Conservation (phyloP, 2,329 filamentous ascomycete species). For the Acrocalymma vagum region DNA sequence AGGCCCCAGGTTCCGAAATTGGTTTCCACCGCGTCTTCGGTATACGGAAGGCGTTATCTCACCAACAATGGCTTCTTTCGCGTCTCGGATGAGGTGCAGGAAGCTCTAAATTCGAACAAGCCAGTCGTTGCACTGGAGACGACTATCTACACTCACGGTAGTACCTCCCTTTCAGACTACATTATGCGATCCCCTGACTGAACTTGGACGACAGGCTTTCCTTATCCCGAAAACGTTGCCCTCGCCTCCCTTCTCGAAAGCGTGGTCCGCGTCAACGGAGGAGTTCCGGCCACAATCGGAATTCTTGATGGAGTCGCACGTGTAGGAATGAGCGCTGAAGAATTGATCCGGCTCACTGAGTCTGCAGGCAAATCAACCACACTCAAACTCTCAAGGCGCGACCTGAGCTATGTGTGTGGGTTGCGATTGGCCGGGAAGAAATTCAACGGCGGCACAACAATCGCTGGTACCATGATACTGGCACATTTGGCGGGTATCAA, state of each 20-base stretch:
- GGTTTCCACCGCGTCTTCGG: neutral
- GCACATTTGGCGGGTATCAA: slow-evolving; percentile 87
- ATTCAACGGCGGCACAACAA: slow-evolving; percentile 89
- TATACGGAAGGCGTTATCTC: slow-evolving; percentile 30
- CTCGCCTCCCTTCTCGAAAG: slow-evolving; percentile 83
- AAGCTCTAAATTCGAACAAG: slow-evolving; percentile 76
- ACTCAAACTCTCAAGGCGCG: slow-evolving; percentile 85
- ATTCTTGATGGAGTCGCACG: slow-evolving; percentile 83
- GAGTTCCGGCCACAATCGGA: slow-evolving; percentile 87
- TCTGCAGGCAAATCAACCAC: slow-evolving; percentile 72
- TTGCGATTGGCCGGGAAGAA: slow-evolving; percentile 72
- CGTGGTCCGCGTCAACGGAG: slow-evolving; percentile 79
- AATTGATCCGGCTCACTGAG: slow-evolving; percentile 74
- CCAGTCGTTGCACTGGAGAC: slow-evolving; percentile 94
- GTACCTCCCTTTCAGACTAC: neutral
- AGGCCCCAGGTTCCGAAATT: slow-evolving; percentile 22
- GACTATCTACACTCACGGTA: slow-evolving; percentile 96
- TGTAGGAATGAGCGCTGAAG: slow-evolving; percentile 77
- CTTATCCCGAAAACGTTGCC: slow-evolving; percentile 75
- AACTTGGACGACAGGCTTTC: slow-evolving; percentile 61
- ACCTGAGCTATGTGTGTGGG: slow-evolving; percentile 83
- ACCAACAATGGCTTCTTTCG: slow-evolving; percentile 65
- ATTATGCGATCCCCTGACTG: slow-evolving; percentile 4
- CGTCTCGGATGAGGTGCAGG: slow-evolving; percentile 82
- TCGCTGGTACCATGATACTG: slow-evolving; percentile 91